These are phyloP conservation scores for Russula dissimulans DNA, from an alignment of 768 basidiomycete species.

Conservation along the genomic window DNA sequence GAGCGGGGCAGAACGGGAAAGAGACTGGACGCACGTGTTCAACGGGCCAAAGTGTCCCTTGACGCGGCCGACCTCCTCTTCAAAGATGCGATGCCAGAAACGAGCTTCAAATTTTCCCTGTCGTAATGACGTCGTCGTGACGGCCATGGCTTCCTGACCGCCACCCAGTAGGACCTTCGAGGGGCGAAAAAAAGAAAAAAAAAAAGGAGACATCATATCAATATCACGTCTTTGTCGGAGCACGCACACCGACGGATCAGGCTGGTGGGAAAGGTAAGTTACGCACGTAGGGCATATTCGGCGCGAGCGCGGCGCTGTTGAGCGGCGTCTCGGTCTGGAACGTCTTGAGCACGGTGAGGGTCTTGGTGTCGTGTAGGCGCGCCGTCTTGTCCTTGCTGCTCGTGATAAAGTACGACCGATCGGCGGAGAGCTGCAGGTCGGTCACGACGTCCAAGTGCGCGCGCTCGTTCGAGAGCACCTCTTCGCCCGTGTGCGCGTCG, in stretches of 20 bases:
- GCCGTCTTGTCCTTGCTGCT: slow-evolving; percentile 96
- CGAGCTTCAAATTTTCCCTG: slow-evolving; percentile 98
- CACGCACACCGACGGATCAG: no score
- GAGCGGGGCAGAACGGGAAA: slow-evolving; percentile 6
- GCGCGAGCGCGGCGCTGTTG: slow-evolving; percentile 86
- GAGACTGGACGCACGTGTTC: slow-evolving; percentile 65
- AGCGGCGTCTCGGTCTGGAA: slow-evolving; percentile 89
- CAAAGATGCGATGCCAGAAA: slow-evolving; percentile 96
- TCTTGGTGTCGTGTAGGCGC: slow-evolving; percentile 86
- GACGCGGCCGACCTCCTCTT: slow-evolving; percentile 94
- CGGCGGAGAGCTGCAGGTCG: slow-evolving; percentile 84
- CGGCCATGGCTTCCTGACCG: slow-evolving; percentile 96
- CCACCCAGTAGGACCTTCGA: slow-evolving; percentile 80
- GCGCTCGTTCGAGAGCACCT: slow-evolving; percentile 73
- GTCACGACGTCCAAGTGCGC: slow-evolving; percentile 84
- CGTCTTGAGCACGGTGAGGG: slow-evolving; percentile 85
- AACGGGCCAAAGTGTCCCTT: slow-evolving; percentile 97
- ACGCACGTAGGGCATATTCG: slow-evolving; percentile 73
- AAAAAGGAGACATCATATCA: no score
- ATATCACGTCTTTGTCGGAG: not conserved
- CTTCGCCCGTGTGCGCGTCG: slow-evolving; percentile 80
- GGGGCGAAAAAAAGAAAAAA: not conserved
- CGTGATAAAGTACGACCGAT: slow-evolving; percentile 92
- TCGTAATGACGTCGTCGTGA: slow-evolving; percentile 87
- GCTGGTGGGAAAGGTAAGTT: no score